These are phyloP conservation scores for Entonaema liquescens DNA, from an alignment of 495 filamentous ascomycete genomes.

Conservation along the genomic window DNA sequence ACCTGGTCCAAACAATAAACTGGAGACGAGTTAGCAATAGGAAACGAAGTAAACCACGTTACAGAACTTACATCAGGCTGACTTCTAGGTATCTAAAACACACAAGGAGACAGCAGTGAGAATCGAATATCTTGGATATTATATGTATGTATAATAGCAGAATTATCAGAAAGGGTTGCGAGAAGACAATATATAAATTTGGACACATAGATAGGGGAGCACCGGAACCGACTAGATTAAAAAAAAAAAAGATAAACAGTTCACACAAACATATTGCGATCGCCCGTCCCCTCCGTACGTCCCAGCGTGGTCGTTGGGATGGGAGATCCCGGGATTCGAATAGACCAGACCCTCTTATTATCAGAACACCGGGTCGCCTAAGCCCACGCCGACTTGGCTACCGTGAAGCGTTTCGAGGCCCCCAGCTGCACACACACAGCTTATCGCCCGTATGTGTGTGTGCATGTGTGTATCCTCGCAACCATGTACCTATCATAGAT, in stretches of 20 bases:
- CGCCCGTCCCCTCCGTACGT: slow-evolving; percentile 22
- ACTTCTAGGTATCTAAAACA: slow-evolving; percentile 7
- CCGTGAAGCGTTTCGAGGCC: slow-evolving; percentile 35
- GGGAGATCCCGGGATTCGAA: slow-evolving; percentile 11
- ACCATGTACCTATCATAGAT: background rate
- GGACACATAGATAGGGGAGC: background rate
- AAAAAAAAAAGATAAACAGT: slow-evolving; percentile 3
- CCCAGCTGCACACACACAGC: slow-evolving; percentile 7
- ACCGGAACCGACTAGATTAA: background rate
- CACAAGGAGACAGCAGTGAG: slow-evolving; percentile 1
- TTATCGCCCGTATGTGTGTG: too few species aligned
- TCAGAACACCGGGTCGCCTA: slow-evolving; percentile 13
- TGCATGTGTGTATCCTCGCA: background rate
- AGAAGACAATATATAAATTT: slow-evolving; percentile 23
- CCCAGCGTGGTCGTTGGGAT: slow-evolving; percentile 14
- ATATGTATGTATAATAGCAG: background rate
- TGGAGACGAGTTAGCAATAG: slow-evolving; percentile 10
- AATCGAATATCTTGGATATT: slow-evolving; percentile 16
- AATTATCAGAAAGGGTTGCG: background rate
- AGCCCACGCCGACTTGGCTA: slow-evolving; percentile 30
- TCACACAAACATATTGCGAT: slow-evolving; percentile 29
- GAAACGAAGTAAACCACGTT: background rate
- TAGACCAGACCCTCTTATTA: slow-evolving; percentile 23
- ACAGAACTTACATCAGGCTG: slow-evolving; percentile 7
- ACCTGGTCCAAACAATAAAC: slow-evolving; percentile 14